These are phyloP conservation scores for Luffa acutangula DNA, from an alignment of 306 rosid species.

Conservation along the genomic window DNA sequence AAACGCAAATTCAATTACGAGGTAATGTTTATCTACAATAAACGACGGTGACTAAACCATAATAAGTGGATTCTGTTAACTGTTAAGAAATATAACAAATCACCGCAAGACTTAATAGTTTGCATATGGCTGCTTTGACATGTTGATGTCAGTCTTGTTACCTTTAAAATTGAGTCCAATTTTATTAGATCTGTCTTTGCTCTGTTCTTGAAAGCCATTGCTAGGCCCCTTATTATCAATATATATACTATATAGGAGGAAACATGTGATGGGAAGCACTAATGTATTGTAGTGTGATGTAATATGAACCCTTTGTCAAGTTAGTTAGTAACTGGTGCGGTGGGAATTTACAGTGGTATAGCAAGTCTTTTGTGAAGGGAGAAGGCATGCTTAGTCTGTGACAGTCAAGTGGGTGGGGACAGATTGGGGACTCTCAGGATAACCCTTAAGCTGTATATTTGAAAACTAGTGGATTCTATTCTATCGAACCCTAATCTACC, in stretches of 20 bases:
- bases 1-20: slow-evolving; percentile 87
- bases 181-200: neutral
- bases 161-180: neutral
- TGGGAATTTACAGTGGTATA: neutral
- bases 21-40: slow-evolving; percentile 27
- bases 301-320: neutral
- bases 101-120: neutral
- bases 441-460: neutral
- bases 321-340: neutral
- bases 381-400: neutral
- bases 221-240: neutral
- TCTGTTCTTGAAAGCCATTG: neutral
- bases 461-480: neutral
- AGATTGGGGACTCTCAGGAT: neutral
- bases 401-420: neutral
- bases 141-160: neutral
- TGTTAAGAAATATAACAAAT: neutral
- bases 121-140: neutral
- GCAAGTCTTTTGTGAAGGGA: neutral
- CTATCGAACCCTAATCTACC: neutral
- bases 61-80: neutral
- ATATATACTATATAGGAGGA: neutral
- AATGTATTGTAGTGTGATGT: neutral
- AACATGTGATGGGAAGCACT: neutral
- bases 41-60: neutral